Evolutionary conservation across 2,329 filamentous ascomycete species (phyloP), one percentile per base, ranked within the genome.

Genomic region (Botrytis deweyae): DNA sequence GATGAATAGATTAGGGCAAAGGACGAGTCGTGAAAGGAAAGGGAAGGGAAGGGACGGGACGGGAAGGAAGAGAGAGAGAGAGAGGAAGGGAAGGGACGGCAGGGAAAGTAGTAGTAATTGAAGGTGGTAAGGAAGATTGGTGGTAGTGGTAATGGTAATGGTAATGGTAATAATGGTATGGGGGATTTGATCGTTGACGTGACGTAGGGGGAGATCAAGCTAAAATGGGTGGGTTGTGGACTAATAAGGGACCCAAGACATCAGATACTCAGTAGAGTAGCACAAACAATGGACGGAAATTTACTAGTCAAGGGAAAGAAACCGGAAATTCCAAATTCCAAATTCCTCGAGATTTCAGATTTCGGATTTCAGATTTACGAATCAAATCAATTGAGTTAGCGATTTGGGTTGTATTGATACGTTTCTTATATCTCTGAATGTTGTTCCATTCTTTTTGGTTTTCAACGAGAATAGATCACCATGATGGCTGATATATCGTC

Each of bases 121-220:
- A 25, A 52, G 22, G 46, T 29, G 14, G 25, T 18, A 16, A 18
- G 52, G 52, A 55, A 18, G n/a, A 29, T 18, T 58, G n/a, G 49
- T n/a, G 49, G 22, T 14, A n/a, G 2, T 25, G 46, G 25, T 25
- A 25, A 4, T 22, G 18, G 20, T 10, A 10, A 1, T 25, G 46
- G 22, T 25, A 25, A 4, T 49, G 46, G 44, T 44, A 20, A 4
- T 49, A n/a, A 9, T 46, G 8, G 52, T 8, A 25, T 58, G 36
- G 12, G 52, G n/a, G 20, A 18, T 58, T 70, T 33, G 64, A 3
- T 67, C 8, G 64, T 58, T 68, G 66, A 42, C 49, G 66, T 68
- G 55, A 38, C 49, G 52, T 58, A 58, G 52, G 52, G 52, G 52
- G n/a, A 58, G 49, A 52, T 68, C 49, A 68, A 68, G 49, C 66